phyloP scores from a whole-genome alignment of 805 yeast genomes.

The Suhomyces canberraensis region DNA sequence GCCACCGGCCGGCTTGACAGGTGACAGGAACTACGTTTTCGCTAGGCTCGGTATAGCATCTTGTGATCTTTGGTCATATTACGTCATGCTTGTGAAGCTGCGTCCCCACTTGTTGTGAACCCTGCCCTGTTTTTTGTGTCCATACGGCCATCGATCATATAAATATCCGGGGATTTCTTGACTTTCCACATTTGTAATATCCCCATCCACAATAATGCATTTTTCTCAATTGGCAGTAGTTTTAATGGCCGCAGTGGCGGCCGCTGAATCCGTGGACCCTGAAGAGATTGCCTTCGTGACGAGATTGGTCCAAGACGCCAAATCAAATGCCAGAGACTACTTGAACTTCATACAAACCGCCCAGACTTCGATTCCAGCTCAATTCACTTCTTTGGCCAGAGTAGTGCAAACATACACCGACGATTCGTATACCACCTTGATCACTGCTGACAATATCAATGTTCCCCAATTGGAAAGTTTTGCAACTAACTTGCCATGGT shows the following conservation, averaged over 20 bases:
- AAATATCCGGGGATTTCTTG: too few species aligned
- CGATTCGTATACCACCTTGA: conserved; percentile 35
- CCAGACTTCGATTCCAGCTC: conserved; percentile 20
- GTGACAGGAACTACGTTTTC: too few species aligned
- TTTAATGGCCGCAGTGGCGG: not conserved
- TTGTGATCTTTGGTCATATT: too few species aligned
- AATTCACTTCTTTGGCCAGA: conserved; percentile 26
- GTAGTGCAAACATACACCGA: conserved; percentile 31
- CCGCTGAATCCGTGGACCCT: conserved; percentile 4
- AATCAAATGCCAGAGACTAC: conserved; percentile 9
- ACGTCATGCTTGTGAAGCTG: too few species aligned
- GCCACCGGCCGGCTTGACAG: too few species aligned
- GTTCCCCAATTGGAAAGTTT: conserved; percentile 8
- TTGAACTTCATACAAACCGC: conserved; percentile 25
- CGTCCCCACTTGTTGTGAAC: too few species aligned
- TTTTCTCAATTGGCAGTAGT: not conserved
- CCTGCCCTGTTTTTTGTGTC: too few species aligned
- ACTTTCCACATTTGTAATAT: too few species aligned
- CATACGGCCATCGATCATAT: too few species aligned
- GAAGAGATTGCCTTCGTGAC: conserved; percentile 10
- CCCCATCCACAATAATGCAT: too few species aligned
- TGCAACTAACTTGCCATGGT: conserved; percentile 15
- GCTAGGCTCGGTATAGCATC: too few species aligned
- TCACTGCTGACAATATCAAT: conserved; percentile 6
- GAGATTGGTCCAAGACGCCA: conserved; percentile 11